Evolutionary conservation across 768 basidiomycete genomes (phyloP), one percentile per base, ranked within the genome.

Genomic region (Serendipita indica): DNA sequence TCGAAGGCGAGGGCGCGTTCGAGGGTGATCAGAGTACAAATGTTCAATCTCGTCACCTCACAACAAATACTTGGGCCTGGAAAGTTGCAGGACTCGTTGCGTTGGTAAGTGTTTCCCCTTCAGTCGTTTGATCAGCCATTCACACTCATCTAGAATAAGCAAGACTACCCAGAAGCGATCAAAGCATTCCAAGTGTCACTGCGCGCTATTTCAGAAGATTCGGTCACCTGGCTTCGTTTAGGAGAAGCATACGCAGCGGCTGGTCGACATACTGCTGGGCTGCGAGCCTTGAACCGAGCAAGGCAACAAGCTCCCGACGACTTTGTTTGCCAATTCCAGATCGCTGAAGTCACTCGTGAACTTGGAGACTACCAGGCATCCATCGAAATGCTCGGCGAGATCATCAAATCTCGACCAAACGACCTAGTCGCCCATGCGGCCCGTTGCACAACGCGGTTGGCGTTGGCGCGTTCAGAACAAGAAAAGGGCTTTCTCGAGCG

Each of bases 51-150:
- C 73, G 79, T 12, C 45, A 63, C 83, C 83, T 67, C 73, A 84
- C 88, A 0, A 81, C 80, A 34, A 92, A 94, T 64, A 79, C 84
- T 5, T 99, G 96, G 96, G 96, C 96, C 2, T 99, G 94, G 93
- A 97, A 96, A 70, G 93, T 92, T 20, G 71, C 90, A 33, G 96
- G 91, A 1, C 80, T 89, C 0, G 92, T 92, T 1, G 91, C 93
- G 68, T 72, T 93, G 71, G 94, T 92, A 65, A 69, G 84, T 72
- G 16, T 20, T 46, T 13, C 37, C 13, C 37, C 18, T 10, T 10
- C 18, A 7, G 14, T 25, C n/a, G 4, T 33, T 16, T 56, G 33
- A n/a, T 27, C 28, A 7, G 27, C 16, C 20, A 22, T 16, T 35
- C n/a, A 12, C 7, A 33, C 41, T 14, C 22, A 10, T 43, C 18